Percentiles rank a stretch among this genome's conserved stretches.
Conservation (phyloP, 768 basidiomycete genomes). For the Clavaria fumosa region DNA sequence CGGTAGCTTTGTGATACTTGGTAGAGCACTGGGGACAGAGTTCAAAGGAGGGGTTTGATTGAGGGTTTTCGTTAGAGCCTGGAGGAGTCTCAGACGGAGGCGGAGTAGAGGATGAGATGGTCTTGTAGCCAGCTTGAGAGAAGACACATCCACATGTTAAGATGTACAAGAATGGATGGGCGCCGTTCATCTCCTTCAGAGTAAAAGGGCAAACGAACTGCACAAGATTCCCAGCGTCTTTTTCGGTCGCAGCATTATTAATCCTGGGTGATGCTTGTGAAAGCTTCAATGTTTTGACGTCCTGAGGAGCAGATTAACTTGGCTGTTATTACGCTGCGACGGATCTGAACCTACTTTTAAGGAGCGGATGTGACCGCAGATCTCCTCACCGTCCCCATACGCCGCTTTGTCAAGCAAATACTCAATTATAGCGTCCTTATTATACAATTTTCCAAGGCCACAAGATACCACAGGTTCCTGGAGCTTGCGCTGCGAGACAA, state of each 20-base stretch:
- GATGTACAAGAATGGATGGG: slow-evolving; percentile 77
- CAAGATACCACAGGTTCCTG: slow-evolving; percentile 86
- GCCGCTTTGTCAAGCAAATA: slow-evolving; percentile 69
- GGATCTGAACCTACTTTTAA: slow-evolving; percentile 51
- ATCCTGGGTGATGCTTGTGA: too few species aligned
- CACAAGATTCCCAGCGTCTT: too few species aligned
- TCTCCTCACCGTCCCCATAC: slow-evolving; percentile 83
- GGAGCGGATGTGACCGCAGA: slow-evolving; percentile 84
- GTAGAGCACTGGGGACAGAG: slow-evolving; percentile 66
- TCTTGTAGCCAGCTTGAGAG: slow-evolving; percentile 68
- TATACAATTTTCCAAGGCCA: slow-evolving; percentile 87
- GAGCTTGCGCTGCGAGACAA: slow-evolving; percentile 45
- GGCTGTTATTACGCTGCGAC: background rate
- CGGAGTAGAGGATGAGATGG: slow-evolving; percentile 30
- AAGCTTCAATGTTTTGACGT: slow-evolving; percentile 72
- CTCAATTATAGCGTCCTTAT: slow-evolving; percentile 88
- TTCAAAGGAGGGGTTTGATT: slow-evolving; percentile 15
- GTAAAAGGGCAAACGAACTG: slow-evolving; percentile 86
- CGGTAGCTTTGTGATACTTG: slow-evolving; percentile 43
- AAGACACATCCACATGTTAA: slow-evolving; percentile 83
- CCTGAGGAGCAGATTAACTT: slow-evolving; percentile 35
- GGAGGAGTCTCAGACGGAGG: slow-evolving; percentile 16
- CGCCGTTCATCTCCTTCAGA: slow-evolving; percentile 89
- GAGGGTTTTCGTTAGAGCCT: slow-evolving; percentile 18
- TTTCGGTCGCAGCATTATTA: too few species aligned